Base-by-base conservation (phyloP, 2,329 filamentous ascomycete species). In the Cercospora sesami region DNA sequence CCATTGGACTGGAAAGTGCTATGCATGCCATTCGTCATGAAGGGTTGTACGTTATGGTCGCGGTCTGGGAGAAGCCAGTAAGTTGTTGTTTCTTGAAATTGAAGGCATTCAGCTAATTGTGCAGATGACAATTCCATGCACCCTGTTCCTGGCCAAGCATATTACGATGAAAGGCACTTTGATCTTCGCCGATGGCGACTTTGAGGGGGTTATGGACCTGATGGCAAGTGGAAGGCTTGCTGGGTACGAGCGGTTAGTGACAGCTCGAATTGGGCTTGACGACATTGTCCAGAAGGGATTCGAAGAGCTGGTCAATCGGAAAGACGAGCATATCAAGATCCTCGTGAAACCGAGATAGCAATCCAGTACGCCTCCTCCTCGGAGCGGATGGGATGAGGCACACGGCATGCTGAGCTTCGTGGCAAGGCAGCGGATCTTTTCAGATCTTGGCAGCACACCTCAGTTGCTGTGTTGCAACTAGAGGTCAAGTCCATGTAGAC, bases 11-110 rank as follows among this genome's bases (percentile, higher is more conserved):
- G n/a, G 57, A 71, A 48, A 68, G 67, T 48, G 72, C 64, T 12
- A 66, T 74, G 31, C 67, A 72, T 53, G 72, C 72, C 14, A 33
- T 74, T 42, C 59, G 68, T 8, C 59, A 68, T 14, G 60, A 70
- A 33, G 72, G 71, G 1, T 64, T 69, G 39, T 73, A 73, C 53
- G 65, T 74, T 10, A 75, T 71, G 67, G 69, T 74, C 23, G 72
- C 73, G n/a, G 70, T 68, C 8, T 73, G 72, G 72, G 71, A 72
- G 57, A 67, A 69, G 65, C 66, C 68, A 39, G 68, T 71, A 61
- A 61, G 69, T 63, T 14, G 14, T 21, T 21, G 8, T 23, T 14
- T 3, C 48, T 33, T 12, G 30, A 1, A 4, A 16, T 30, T 21
- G 23, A 14, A 8, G 26, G 23, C 18, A 5, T 23, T 14, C 16